These are phyloP conservation scores for Magnolia changhungtana DNA, from an alignment of 164 flowering plant genomes.

Conservation along the genomic window DNA sequence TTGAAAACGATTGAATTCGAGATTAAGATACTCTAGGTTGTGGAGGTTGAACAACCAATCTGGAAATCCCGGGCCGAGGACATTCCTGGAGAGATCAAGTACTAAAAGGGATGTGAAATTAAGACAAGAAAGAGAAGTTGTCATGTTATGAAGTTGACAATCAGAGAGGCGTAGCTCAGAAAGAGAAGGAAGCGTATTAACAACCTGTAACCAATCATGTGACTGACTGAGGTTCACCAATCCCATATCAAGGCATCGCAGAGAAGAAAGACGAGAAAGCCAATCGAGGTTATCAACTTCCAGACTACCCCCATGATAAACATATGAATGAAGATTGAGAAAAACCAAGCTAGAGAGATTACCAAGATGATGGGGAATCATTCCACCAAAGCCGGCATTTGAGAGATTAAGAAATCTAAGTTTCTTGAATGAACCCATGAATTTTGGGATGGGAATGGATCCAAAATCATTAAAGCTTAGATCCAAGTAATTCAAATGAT, in stretches of 20 bases:
- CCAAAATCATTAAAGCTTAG: not conserved
- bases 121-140: not conserved
- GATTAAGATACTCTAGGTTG: not conserved
- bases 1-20: not conserved
- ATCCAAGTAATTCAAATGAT: slow-evolving; percentile 1
- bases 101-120: not conserved
- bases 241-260: not conserved
- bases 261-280: slow-evolving; percentile 1
- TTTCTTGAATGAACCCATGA: not conserved
- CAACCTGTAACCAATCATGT: not conserved
- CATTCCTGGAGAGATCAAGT: not conserved
- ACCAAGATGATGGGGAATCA: slow-evolving; percentile 1
- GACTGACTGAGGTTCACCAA: not conserved
- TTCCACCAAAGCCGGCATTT: not conserved
- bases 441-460: not conserved
- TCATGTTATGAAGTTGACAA: not conserved
- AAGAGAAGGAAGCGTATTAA: slow-evolving; percentile 16
- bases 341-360: slow-evolving; percentile 1
- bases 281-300: not conserved
- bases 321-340: not conserved
- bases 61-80: not conserved
- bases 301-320: accelerated
- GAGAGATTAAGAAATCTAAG: slow-evolving; percentile 1
- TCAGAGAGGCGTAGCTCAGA: not conserved
- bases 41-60: not conserved